Base-by-base conservation (phyloP, 768 basidiomycete species). In the Obba rivulosa region DNA sequence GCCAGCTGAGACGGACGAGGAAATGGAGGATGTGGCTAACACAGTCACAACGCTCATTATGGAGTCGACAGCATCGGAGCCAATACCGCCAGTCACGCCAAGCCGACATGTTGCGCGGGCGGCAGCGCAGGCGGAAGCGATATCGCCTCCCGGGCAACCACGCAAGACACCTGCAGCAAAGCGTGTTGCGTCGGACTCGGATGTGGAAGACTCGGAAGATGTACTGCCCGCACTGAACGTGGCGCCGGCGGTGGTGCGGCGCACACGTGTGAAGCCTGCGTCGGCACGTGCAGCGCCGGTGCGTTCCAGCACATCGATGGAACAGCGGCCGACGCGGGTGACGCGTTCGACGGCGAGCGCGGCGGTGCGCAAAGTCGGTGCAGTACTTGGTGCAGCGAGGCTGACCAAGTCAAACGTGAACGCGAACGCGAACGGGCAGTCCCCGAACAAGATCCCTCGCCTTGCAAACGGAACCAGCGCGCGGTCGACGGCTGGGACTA, bases 131-230 rank as follows among this genome's bases (percentile, higher is more conserved):
- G 85, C 88, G 0, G 77, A 76, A 25, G 79, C 76, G 16, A 87
- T 88, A 18, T 77, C 79, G 10, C 85, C 90, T 17, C 88, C 86
- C 8, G 87, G 85, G 17, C 91, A 90, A 62, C 90, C 87, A 24
- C 82, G 84, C 56, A 96, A 95, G 71, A 92, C 92, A 1, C 92
- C 92, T 0, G 76, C 80, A 46, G 74, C 81, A 40, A 91, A 92
- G 67, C 81, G 87, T 48, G 62, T 74, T 9, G 80, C 81, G 1
- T 73, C 77, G 45, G 85, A 85, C 52, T 82, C 83, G 2, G 85
- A 87, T 37, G 81, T 70, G 38, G 66, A 62, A 18, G 82, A 79
- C 52, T 72, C 69, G 20, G 75, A 77, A 36, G 84, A 87, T 56
- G 72, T 79, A 2, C 69, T 88, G 8, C 87, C 86, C 25, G 76